Percentiles rank a stretch among this genome's conserved stretches.
phyloP scores from a whole-genome alignment of 108 stramenopile genomes.

The Cyclotella choctawhatcheeana region DNA sequence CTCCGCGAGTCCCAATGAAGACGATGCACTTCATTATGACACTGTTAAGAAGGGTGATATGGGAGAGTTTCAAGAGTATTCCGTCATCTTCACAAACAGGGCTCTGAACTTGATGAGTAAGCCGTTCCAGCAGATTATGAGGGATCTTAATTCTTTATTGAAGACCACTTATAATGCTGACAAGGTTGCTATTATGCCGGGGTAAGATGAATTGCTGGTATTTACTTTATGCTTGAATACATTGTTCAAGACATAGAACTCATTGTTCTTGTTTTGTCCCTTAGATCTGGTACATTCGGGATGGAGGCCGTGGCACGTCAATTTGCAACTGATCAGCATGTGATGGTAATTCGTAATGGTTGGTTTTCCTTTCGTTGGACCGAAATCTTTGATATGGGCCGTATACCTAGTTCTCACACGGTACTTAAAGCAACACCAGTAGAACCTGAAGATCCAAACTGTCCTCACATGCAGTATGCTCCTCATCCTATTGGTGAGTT shows the following conservation, averaged over 20 bases:
- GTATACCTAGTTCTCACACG: slow-evolving; percentile 78
- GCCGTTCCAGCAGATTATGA: slow-evolving; percentile 93
- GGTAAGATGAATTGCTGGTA: slow-evolving; percentile 68
- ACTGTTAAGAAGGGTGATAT: slow-evolving; percentile 75
- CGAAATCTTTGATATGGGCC: slow-evolving; percentile 92
- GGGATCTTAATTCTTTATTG: slow-evolving; percentile 80
- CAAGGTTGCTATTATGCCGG: slow-evolving; percentile 92
- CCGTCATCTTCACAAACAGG: slow-evolving; percentile 92
- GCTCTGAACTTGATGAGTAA: slow-evolving; percentile 90
- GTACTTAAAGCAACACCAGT: slow-evolving; percentile 84
- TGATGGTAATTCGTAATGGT: slow-evolving; percentile 92
- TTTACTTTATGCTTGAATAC: no score
- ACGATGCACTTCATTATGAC: slow-evolving; percentile 40
- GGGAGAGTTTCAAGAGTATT: slow-evolving; percentile 84
- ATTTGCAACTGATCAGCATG: slow-evolving; percentile 90
- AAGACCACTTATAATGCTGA: slow-evolving; percentile 90
- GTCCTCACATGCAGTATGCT: slow-evolving; percentile 69
- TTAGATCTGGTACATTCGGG: slow-evolving; percentile 84
- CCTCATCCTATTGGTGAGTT: slow-evolving; percentile 90
- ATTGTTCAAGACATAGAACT: no score
- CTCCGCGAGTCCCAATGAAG: slow-evolving; percentile 1
- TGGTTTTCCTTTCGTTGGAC: slow-evolving; percentile 95
- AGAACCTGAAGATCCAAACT: slow-evolving; percentile 35
- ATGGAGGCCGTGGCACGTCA: slow-evolving; percentile 93
- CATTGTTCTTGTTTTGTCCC: no score